These are phyloP conservation scores for Pleurotus ostreatus DNA, from an alignment of 768 basidiomycete species.

Conservation along the genomic window DNA sequence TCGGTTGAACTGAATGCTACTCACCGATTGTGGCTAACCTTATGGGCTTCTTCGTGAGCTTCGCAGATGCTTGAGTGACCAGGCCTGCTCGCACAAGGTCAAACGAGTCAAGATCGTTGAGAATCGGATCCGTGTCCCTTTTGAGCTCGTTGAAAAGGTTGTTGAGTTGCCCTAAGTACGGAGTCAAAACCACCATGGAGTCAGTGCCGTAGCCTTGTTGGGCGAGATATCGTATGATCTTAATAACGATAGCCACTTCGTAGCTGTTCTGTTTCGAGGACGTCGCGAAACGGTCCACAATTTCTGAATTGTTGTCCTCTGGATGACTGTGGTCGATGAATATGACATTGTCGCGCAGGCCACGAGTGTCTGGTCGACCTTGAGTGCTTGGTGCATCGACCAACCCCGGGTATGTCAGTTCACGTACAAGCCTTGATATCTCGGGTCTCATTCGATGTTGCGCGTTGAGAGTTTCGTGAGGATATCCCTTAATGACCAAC, in stretches of 20 bases:
- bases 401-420: conserved; percentile 63
- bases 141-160: conserved; percentile 43
- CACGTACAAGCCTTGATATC: conserved; percentile 57
- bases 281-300: conserved; percentile 40
- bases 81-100: conserved; percentile 60
- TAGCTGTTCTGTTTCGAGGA: conserved; percentile 59
- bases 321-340: conserved; percentile 55
- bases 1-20: conserved; percentile 7
- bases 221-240: conserved; percentile 58
- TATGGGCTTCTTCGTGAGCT: conserved; percentile 39
- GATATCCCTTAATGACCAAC: conserved; percentile 56
- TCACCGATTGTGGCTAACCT: conserved; percentile 65
- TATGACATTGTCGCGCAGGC: conserved; percentile 52
- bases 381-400: conserved; percentile 47
- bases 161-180: conserved; percentile 63
- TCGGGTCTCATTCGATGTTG: conserved; percentile 79
- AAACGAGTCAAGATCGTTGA: conserved; percentile 58
- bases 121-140: conserved; percentile 49
- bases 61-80: conserved; percentile 32
- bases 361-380: conserved; percentile 47
- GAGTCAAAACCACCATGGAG: conserved; percentile 61
- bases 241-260: conserved; percentile 62
- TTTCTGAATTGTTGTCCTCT: conserved; percentile 42
- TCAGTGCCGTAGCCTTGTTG: conserved; percentile 67
- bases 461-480: conserved; percentile 48